Percentiles rank a stretch among this genome's conserved stretches.
phyloP scores from a whole-genome alignment of 148 eudicot species.

The Rhododendron mucronatum region DNA sequence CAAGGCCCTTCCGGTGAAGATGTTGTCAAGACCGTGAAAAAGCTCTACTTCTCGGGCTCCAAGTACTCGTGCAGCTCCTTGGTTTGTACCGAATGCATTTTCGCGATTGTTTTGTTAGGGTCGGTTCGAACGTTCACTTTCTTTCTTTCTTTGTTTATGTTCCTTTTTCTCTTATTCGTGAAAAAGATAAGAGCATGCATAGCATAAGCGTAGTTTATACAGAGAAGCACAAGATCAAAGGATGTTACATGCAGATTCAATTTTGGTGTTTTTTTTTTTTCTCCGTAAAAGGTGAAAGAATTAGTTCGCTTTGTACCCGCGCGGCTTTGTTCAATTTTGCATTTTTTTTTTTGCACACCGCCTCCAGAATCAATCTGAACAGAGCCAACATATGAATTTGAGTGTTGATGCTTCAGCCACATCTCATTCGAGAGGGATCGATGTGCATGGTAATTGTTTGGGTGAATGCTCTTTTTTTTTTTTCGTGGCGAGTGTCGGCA shows the following conservation, averaged over 20 bases:
- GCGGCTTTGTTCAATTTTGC: too few relatives aligned
- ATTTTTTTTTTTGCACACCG: neutral
- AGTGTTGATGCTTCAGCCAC: neutral
- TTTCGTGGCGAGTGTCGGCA: neutral
- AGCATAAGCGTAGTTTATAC: neutral
- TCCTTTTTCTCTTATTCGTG: neutral
- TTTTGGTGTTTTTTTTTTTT: neutral
- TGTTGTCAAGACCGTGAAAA: neutral
- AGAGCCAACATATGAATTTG: neutral
- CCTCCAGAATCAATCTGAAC: neutral
- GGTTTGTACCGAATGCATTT: neutral
- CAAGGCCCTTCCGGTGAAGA: neutral
- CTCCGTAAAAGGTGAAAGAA: too few relatives aligned
- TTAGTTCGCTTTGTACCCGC: too few relatives aligned
- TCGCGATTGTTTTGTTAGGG: neutral
- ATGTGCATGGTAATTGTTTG: neutral
- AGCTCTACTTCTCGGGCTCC: neutral
- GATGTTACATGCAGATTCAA: neutral
- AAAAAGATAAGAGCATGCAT: neutral
- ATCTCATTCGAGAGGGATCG: neutral
- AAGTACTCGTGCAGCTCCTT: neutral
- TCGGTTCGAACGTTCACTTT: neutral
- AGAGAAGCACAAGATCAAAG: neutral
- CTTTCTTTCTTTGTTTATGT: neutral
- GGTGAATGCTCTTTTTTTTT: neutral